Base-by-base conservation (phyloP, 2,329 filamentous ascomycete genomes). In the Aspergillus floridensis region DNA sequence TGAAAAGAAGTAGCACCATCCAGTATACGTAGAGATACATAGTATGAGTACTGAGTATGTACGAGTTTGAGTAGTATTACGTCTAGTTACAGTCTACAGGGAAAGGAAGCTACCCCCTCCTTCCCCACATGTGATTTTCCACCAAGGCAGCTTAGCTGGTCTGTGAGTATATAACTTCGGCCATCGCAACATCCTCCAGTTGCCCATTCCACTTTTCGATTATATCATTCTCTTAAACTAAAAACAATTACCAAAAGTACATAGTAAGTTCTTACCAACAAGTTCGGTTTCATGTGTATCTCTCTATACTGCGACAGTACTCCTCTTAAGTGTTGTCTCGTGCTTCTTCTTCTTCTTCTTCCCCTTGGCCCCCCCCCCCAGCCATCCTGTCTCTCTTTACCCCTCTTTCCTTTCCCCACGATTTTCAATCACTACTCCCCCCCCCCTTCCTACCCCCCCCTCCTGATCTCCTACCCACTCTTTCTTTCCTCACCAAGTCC, bases 91-190 rank as follows among this genome's bases (percentile, higher is more conserved):
- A 49, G 53, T 46, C n/a, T 26, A 16, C 24, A 53, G 53, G 59
- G 44, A 48, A 14, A 38, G 49, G 14, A 48, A 41, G 38, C n/a
- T 44, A 16, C 16, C 38, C 38, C 16, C 35, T n/a, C 14, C 14
- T 41, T 11, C 63, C 60, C 63, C 62, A 65, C 63, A 64, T 65
- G 63, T 65, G 63, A 65, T 64, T 49, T 46, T 38, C 59, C 53
- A 49, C 32, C 48, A 35, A 38, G 21, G 51, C 21, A 29, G 41
- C 53, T 26, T 47, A 35, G 32, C 32, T 35, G 29, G 44, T 55
- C 46, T 55, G 48, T 55, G 32, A 35, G 32, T 35, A 35, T 35
- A 55, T 48, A 19, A 47, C 11, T 29, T 38, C 46, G 35, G 22
- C 16, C 51, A 44, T 53, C 16, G 8, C 51, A n/a, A 35, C 41